Evolutionary conservation across 306 rosid genomes (phyloP), one percentile per base, ranked within the genome.

Genomic region (Amphicarpaea edgeworthii): DNA sequence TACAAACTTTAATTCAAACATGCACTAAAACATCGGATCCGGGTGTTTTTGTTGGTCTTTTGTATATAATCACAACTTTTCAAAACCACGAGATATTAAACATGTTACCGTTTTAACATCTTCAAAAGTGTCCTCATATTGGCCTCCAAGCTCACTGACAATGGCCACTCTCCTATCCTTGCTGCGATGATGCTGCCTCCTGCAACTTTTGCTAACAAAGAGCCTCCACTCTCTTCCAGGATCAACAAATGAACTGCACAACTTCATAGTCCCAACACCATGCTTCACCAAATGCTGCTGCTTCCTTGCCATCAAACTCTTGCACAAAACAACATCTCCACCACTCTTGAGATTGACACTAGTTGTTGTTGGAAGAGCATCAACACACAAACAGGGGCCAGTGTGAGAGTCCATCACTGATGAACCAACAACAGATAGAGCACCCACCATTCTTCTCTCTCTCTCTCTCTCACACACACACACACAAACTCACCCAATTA

Each of bases 341-440:
- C 87, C 84, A 72, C 85, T 90, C 83, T 83, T 93, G 82, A 88
- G 81, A 77, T 68, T 90, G 75, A 88, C 73, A 65, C 81, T 88
- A 1, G 87, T 87, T 9, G 94, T 64, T 9, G 95, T 66, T 34
- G 95, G 88, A 53, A 91, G 76, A 19, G 92, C 90, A 73, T 92
- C 98, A 73, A 92, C 85, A 76, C 97, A 95, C 84, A 94, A 80
- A 83, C 96, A 90, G 3, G 97, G 96, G 14, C 93, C 81, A n/a
- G 87, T 77, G 72, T 87, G 97, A 17, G 96, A 87, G 23, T 95
- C 98, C 90, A 94, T 85, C 78, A 89, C 84, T 26, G 96, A 86
- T 37, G 98, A 85, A 53, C 90, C 90, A 79, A 89, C 86, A 45
- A 91, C 75, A 49, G 92, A 86, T 37, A 95, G 61, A 81, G 90